Conservation (phyloP, 495 filamentous ascomycete genomes). For the Margaritispora aquatica region DNA sequence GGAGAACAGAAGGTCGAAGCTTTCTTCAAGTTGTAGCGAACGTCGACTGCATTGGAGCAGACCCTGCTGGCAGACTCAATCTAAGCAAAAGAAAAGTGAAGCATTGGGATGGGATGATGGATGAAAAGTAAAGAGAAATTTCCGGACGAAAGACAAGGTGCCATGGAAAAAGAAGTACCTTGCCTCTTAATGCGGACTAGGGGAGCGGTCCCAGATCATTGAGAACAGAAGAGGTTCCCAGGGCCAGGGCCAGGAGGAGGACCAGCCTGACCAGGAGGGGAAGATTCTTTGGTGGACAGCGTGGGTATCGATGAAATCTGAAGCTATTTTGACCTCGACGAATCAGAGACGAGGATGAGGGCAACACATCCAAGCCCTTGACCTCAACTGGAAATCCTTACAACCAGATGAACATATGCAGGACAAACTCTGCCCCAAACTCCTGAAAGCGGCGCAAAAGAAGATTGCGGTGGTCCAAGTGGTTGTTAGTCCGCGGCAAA, state of each 20-base stretch:
- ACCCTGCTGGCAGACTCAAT: constrained; percentile 11
- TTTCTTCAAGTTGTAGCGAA: constrained; percentile 15
- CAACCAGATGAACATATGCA: background rate
- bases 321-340: background rate
- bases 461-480: constrained; percentile 6
- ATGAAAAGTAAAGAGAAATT: background rate
- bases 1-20: constrained; percentile 14
- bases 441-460: constrained; percentile 1
- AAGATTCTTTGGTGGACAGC: no score
- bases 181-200: background rate
- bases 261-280: no score
- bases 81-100: constrained; percentile 11
- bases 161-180: background rate
- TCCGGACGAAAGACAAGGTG: background rate
- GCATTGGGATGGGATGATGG: constrained; percentile 1
- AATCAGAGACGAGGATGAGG: background rate
- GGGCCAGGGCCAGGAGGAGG: background rate
- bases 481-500: background rate
- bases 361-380: background rate
- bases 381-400: background rate
- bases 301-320: no score
- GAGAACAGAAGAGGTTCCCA: background rate
- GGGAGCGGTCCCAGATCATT: background rate
- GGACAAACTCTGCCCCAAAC: background rate
- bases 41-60: constrained; percentile 16